A percentile compares a stretch with the other conserved stretches of the same genome.
Conservation (phyloP, 2,329 filamentous ascomycete species). For the Fusarium floridanum region DNA sequence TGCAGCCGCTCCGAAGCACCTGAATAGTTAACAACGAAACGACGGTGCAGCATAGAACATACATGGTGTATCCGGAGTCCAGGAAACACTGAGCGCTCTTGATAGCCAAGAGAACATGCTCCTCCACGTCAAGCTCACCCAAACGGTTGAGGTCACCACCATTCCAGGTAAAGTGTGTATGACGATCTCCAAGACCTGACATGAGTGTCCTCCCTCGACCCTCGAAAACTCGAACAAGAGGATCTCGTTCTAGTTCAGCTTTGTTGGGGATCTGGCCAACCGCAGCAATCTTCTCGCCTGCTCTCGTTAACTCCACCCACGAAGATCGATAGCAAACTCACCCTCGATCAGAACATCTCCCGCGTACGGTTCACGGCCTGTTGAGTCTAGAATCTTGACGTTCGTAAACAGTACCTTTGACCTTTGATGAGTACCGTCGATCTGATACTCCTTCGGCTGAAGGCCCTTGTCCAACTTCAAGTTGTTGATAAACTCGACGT, state of each 20-base stretch:
- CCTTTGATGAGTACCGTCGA: neutral
- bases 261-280: neutral
- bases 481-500: neutral
- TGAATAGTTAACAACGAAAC: neutral
- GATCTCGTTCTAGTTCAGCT: neutral
- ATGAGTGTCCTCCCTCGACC: constrained; percentile 28
- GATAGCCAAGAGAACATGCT: constrained; percentile 29
- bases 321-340: neutral
- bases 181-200: constrained; percentile 26
- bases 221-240: constrained; percentile 14
- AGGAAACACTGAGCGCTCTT: constrained; percentile 32
- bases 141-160: constrained; percentile 28
- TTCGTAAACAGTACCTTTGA: neutral
- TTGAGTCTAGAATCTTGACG: neutral
- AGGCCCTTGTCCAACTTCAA: neutral
- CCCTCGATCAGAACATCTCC: neutral
- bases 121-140: constrained; percentile 20
- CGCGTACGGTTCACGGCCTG: neutral
- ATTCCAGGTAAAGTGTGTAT: constrained; percentile 35
- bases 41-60: neutral
- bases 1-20: constrained; percentile 34
- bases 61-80: constrained; percentile 37
- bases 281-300: neutral
- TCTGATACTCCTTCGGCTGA: neutral
- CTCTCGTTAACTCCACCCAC: neutral